Evolutionary conservation across 306 rosid genomes (phyloP).

Genomic region (Inga oerstediana): DNA sequence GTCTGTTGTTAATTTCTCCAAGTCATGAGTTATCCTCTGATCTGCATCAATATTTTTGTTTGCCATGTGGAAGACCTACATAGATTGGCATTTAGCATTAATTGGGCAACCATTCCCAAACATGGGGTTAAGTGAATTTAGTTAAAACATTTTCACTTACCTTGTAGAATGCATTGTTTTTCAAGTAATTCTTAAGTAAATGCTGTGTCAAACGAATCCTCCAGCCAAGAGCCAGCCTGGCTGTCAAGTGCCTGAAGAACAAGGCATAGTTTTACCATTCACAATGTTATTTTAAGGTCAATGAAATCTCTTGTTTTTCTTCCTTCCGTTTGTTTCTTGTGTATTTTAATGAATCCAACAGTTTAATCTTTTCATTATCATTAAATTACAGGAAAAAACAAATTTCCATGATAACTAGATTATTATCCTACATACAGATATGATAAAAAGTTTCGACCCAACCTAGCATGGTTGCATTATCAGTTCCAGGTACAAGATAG

Average conservation of each 20-base stretch:
- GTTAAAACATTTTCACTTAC: slow-evolving; percentile 45
- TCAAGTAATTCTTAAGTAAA: slow-evolving; percentile 78
- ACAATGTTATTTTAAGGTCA: slow-evolving; percentile 10
- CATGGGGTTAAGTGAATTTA: slow-evolving; percentile 1
- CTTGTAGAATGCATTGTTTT: slow-evolving; percentile 95
- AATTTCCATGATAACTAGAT: background rate
- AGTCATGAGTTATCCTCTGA: slow-evolving; percentile 94
- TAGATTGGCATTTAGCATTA: slow-evolving; percentile 37
- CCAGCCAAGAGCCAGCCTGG: slow-evolving; percentile 97
- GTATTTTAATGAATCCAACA: slow-evolving; percentile 9
- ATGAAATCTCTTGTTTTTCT: background rate
- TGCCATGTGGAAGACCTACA: slow-evolving; percentile 93
- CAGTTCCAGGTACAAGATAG: slow-evolving; percentile 14
- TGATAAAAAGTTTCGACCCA: slow-evolving; percentile 22
- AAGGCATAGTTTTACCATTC: slow-evolving; percentile 25
- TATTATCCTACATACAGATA: background rate
- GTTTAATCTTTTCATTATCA: background rate
- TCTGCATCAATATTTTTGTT: slow-evolving; percentile 85
- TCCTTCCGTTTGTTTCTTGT: background rate
- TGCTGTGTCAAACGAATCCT: slow-evolving; percentile 94
- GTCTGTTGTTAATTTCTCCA: slow-evolving; percentile 87
- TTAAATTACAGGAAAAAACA: slow-evolving; percentile 3
- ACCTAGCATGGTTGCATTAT: slow-evolving; percentile 6
- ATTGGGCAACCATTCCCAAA: slow-evolving; percentile 31
- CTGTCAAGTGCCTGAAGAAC: slow-evolving; percentile 76